These are phyloP conservation scores for Isoetes taiwanensis DNA, from an alignment of 75 land plant genomes.

Conservation along the genomic window DNA sequence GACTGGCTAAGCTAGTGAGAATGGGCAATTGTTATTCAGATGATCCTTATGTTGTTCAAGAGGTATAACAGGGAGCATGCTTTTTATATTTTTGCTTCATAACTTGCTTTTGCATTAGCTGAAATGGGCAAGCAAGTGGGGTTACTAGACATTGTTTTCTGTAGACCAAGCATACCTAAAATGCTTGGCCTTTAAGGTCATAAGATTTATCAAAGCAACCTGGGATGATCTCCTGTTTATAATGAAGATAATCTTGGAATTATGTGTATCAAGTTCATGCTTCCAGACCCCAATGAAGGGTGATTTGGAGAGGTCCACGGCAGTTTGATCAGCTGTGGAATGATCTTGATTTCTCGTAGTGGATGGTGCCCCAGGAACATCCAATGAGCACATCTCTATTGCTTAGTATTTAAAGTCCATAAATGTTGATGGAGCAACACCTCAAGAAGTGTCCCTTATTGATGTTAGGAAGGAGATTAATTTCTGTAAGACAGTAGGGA, in stretches of 20 bases:
- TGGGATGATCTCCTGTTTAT: constrained; percentile 4
- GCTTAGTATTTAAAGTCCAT: neutral
- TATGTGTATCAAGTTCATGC: constrained; percentile 3
- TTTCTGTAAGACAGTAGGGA: constrained; percentile 3
- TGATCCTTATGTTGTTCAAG: too few relatives aligned
- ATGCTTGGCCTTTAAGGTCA: constrained; percentile 2
- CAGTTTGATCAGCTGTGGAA: neutral
- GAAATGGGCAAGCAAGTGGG: constrained; percentile 4
- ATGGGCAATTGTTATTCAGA: too few relatives aligned
- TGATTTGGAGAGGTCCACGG: constrained; percentile 1
- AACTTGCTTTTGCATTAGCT: neutral
- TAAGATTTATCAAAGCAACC: constrained; percentile 5
- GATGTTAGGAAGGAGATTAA: constrained; percentile 6
- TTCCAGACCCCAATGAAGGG: constrained; percentile 3
- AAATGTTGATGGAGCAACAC: constrained; percentile 3
- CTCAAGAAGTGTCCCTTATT: constrained; percentile 1
- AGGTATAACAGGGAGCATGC: too few relatives aligned
- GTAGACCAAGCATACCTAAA: neutral
- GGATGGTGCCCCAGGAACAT: neutral
- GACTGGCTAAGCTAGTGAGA: too few relatives aligned
- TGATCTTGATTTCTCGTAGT: neutral
- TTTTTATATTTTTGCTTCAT: too few relatives aligned
- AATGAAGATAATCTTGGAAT: neutral
- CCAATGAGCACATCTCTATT: constrained; percentile 4
- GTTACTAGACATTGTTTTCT: neutral